Conservation (phyloP, 768 basidiomycete genomes). For the Pleurotus pulmonarius region DNA sequence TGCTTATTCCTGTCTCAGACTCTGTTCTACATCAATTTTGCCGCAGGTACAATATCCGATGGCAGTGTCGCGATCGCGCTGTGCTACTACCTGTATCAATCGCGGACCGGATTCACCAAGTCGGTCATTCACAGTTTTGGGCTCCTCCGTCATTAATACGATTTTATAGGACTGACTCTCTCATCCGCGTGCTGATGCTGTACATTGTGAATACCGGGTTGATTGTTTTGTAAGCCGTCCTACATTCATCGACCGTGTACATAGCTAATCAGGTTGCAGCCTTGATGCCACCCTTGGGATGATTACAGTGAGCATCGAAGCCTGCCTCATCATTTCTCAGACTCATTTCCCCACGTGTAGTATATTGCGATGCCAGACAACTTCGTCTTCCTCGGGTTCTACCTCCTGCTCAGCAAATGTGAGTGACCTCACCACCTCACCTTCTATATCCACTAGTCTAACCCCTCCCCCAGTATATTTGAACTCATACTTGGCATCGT, state of each 20-base stretch:
- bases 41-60: conserved; percentile 45
- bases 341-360: neutral
- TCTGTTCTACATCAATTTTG: conserved; percentile 51
- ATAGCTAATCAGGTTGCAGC: neutral
- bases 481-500: conserved; percentile 8
- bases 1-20: conserved; percentile 24
- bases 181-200: conserved; percentile 40
- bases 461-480: conserved; percentile 1
- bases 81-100: conserved; percentile 42
- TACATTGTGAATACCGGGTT: conserved; percentile 46
- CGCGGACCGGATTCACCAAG: conserved; percentile 50
- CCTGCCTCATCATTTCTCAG: neutral
- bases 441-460: neutral
- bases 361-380: conserved; percentile 7
- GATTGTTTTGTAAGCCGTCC: conserved; percentile 1
- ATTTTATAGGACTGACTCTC: conserved; percentile 29
- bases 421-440: neutral
- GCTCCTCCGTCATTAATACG: neutral
- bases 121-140: conserved; percentile 13
- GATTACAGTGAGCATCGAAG: conserved; percentile 1
- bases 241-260: too few relatives aligned
- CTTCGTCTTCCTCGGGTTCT: conserved; percentile 9
- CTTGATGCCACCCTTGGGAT: conserved; percentile 7
- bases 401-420: conserved; percentile 9
- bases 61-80: conserved; percentile 46